Base-by-base conservation (phyloP, 495 filamentous ascomycete genomes). In the Cetradonia linearis region DNA sequence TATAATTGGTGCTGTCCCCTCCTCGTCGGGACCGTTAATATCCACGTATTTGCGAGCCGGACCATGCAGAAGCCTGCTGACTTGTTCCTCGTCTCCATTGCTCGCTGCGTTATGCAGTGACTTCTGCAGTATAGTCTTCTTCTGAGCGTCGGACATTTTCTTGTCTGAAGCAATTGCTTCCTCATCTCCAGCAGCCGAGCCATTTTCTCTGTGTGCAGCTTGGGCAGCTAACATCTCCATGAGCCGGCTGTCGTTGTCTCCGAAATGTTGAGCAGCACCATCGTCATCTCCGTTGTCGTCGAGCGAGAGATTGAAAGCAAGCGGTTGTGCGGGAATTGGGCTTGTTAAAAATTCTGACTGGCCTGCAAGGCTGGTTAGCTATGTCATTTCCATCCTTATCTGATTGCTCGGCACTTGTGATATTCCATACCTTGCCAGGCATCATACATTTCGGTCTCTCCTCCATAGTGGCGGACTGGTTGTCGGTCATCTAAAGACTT, bases 151-250 rank as follows among this genome's bases (percentile, higher is more conserved):
- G 0, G 88, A 80, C 58, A 95, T 70, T 65, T 84, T 86, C 47
- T 87, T 80, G 67, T 92, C 83, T 8, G 76, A 72, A 13, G 86
- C 83, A 30, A 96, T 83, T 31, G 79, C 82, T 57, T 95, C 87
- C 65, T 93, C 91, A 67, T 95, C 86, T 28, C 84, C 86, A 31
- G 79, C 80, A 9, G 83, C 78, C 16, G 82, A 80, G 38, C 86
- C 84, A 60, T 87, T 85, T 54, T 80, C 79, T 56, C 86, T 80
- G 69, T 93, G 86, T 5, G 89, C 86, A 3, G 89, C 93, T 70
- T 95, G 94, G 40, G 89, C 88, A 38, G 91, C 90, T 48, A 97
- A 78, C 93, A 99, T 99, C 70, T 94, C 89, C 81, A 95, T 89
- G 59, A 97, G 72, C 57, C 91, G 81, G 56, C 83, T 80, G 68